Evolutionary conservation across 2,329 filamentous ascomycete genomes (phyloP).

Genomic region (Cordyceps cicadae): DNA sequence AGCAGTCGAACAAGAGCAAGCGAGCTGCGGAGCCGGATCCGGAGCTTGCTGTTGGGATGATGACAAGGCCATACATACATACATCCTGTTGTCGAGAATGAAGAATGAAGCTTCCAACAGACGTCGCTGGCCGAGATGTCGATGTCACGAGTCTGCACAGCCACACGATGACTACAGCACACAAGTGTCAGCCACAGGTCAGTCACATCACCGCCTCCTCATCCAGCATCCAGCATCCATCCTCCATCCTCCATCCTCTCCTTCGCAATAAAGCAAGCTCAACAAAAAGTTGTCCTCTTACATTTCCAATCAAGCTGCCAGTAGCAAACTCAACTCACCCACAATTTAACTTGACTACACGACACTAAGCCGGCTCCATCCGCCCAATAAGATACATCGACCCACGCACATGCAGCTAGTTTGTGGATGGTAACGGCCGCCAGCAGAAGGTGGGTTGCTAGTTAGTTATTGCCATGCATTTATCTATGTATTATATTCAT

Average conservation of each 20-base stretch:
- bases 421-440: conserved; percentile 2
- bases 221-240: too few species aligned
- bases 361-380: conserved; percentile 5
- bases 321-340: not conserved
- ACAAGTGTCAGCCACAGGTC: not conserved
- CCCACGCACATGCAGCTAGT: conserved; percentile 12
- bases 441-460: not conserved
- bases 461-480: too few species aligned
- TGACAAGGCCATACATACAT: too few species aligned
- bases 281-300: conserved; percentile 2
- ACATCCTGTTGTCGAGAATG: too few species aligned
- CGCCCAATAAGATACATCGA: conserved; percentile 11
- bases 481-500: too few species aligned
- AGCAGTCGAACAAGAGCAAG: not conserved
- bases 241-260: not conserved
- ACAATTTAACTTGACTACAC: not conserved
- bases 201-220: not conserved
- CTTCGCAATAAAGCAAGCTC: not conserved
- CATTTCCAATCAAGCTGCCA: not conserved
- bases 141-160: not conserved
- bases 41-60: not conserved
- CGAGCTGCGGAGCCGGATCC: not conserved
- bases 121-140: not conserved
- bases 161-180: not conserved
- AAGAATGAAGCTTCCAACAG: not conserved